A percentile compares a stretch with the other conserved stretches of the same genome.
Evolutionary conservation across 371 early-diverging fungal species (phyloP).

Genomic region (Zopfochytrium polystomum): DNA sequence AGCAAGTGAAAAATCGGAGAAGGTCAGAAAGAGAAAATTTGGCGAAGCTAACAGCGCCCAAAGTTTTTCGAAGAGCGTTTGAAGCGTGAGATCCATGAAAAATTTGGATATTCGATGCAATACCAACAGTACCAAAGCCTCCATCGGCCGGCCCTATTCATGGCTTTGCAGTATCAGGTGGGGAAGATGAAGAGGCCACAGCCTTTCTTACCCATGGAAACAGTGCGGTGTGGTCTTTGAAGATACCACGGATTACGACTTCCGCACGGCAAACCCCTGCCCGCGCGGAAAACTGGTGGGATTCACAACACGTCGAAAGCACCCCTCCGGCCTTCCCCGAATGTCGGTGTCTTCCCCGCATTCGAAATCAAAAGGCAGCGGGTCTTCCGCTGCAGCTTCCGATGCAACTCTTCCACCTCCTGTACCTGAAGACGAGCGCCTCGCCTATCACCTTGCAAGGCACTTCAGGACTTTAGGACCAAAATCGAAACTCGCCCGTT

Average conservation of each 20-base stretch:
- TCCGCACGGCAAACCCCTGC: constrained; percentile 25
- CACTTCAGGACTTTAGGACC: constrained; percentile 49
- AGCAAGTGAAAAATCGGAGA: constrained; percentile 22
- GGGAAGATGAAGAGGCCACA: constrained; percentile 6
- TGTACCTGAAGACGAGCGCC: constrained; percentile 34
- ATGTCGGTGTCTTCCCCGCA: too few relatives aligned
- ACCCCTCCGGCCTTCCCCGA: constrained; percentile 28
- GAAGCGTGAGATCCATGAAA: constrained; percentile 26
- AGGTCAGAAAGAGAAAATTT: constrained; percentile 33
- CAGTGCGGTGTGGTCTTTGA: constrained; percentile 48
- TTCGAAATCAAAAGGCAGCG: background rate
- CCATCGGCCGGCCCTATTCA: constrained; percentile 44
- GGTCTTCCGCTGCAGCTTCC: background rate
- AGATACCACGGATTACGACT: constrained; percentile 43
- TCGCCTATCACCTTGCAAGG: constrained; percentile 44
- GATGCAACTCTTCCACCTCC: constrained; percentile 9
- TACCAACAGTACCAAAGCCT: constrained; percentile 29
- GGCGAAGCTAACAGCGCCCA: too few relatives aligned
- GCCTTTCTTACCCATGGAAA: background rate
- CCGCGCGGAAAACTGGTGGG: constrained; percentile 22
- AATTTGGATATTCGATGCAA: constrained; percentile 40
- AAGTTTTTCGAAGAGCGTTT: constrained; percentile 47
- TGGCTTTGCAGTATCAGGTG: constrained; percentile 51
- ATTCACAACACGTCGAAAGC: constrained; percentile 40
- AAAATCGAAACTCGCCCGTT: constrained; percentile 30